phyloP scores from a whole-genome alignment of 495 filamentous ascomycete genomes.

The Hypoxylon lienhwacheense region DNA sequence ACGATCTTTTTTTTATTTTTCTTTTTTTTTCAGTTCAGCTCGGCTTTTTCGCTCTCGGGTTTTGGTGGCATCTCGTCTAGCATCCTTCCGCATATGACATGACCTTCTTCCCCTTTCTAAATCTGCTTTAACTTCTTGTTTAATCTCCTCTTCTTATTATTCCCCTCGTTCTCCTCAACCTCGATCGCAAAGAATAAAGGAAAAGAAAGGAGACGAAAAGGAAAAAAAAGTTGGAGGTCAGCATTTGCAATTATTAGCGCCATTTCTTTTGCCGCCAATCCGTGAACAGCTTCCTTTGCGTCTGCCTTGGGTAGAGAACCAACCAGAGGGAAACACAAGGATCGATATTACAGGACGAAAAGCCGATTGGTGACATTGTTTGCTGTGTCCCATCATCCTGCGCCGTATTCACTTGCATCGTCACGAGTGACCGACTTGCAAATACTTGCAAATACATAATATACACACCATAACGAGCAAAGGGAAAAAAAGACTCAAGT shows the following conservation, averaged over 20 bases:
- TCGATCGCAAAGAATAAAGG: conserved; percentile 18
- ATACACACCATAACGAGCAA: conserved; percentile 11
- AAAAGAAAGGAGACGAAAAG: no score
- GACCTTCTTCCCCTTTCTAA: neutral
- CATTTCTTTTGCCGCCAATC: conserved; percentile 30
- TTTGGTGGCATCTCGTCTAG: neutral
- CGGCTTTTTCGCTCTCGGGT: neutral
- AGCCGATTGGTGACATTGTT: conserved; percentile 32
- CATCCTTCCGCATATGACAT: conserved; percentile 18
- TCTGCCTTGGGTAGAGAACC: conserved; percentile 15
- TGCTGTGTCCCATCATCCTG: conserved; percentile 25
- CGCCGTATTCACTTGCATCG: conserved; percentile 23
- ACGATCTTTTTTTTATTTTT: neutral
- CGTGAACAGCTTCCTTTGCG: conserved; percentile 17
- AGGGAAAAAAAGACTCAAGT: no score
- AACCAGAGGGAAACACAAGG: conserved; percentile 35
- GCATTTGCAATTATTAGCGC: conserved; percentile 28
- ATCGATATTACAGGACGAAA: conserved; percentile 29
- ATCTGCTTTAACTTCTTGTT: neutral
- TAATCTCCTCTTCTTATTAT: no score
- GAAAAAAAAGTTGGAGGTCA: conserved; percentile 33
- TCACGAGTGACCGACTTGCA: conserved; percentile 32
- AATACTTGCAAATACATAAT: conserved; percentile 2
- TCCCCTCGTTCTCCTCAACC: conserved; percentile 15
- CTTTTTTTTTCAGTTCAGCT: neutral